These are phyloP conservation scores for Hemisphaericaspora xylofermentans DNA, from an alignment of 1,139 yeast genomes.

Conservation along the genomic window DNA sequence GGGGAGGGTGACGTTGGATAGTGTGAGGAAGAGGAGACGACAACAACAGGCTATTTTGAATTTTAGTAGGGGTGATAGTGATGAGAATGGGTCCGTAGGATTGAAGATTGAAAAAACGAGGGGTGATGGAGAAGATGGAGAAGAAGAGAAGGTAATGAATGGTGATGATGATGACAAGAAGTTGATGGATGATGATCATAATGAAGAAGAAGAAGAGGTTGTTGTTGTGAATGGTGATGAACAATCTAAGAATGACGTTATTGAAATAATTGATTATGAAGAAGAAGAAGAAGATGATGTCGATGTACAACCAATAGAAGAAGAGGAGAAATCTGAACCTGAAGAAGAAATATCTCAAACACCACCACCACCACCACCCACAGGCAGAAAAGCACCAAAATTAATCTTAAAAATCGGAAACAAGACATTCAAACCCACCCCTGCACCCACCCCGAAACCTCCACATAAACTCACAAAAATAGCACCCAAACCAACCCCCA, in stretches of 20 bases:
- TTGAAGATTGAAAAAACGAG: background rate
- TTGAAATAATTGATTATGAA: background rate
- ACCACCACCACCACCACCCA: constrained; percentile 1
- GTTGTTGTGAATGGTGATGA: too few relatives aligned
- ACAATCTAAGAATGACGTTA: too few relatives aligned
- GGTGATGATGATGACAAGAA: background rate
- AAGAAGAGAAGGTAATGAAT: too few relatives aligned
- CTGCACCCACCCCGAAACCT: too few relatives aligned
- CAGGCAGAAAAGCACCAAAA: constrained; percentile 9
- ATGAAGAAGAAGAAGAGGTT: too few relatives aligned
- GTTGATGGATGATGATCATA: background rate
- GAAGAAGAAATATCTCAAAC: background rate
- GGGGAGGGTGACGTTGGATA: constrained; percentile 29
- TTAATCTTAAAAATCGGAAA: constrained; percentile 6
- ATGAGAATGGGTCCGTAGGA: background rate
- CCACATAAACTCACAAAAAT: background rate
- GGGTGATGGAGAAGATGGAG: background rate
- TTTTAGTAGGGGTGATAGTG: constrained; percentile 8
- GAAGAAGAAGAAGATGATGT: background rate
- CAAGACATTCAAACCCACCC: constrained; percentile 3
- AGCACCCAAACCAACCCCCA: background rate
- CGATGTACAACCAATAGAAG: too few relatives aligned
- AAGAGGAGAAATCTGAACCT: too few relatives aligned
- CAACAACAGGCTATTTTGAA: constrained; percentile 22
- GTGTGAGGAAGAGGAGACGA: constrained; percentile 21